phyloP scores from a whole-genome alignment of 495 filamentous ascomycete genomes.

The Umbilicaria muhlenbergii region DNA sequence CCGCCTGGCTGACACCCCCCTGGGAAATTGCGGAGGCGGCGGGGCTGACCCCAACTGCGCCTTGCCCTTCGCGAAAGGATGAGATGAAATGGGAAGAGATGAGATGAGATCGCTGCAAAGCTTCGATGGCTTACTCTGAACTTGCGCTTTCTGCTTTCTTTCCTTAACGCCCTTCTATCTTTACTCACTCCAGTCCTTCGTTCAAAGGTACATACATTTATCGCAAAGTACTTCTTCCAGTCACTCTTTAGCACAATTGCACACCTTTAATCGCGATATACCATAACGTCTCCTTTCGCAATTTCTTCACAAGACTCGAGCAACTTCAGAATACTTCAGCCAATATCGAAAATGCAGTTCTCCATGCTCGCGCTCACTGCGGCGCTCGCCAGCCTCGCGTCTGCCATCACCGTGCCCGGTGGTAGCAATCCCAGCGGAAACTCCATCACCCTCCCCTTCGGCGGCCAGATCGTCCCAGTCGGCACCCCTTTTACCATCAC shows the following conservation, averaged over 20 bases:
- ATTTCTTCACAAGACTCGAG: constrained; percentile 9
- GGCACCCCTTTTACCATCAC: constrained; percentile 44
- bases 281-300: not conserved
- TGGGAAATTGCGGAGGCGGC: too few relatives aligned
- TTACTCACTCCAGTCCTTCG: constrained; percentile 15
- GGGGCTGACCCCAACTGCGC: too few relatives aligned
- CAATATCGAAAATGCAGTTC: constrained; percentile 34
- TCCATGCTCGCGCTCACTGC: constrained; percentile 28
- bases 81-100: too few relatives aligned
- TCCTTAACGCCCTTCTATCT: constrained; percentile 16
- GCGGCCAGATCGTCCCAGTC: constrained; percentile 36
- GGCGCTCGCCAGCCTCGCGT: constrained; percentile 32
- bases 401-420: constrained; percentile 29
- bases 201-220: constrained; percentile 3
- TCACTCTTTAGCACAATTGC: not conserved
- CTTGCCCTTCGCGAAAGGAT: too few relatives aligned
- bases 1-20: too few relatives aligned
- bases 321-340: constrained; percentile 11
- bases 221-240: not conserved
- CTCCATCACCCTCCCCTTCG: constrained; percentile 34
- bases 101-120: not conserved
- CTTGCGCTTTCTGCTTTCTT: not conserved
- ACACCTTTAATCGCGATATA: not conserved
- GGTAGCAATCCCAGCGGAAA: constrained; percentile 35
- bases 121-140: too few relatives aligned